phyloP scores from a whole-genome alignment of 352 stramenopile genomes.

The Phytophthora foliorum region DNA sequence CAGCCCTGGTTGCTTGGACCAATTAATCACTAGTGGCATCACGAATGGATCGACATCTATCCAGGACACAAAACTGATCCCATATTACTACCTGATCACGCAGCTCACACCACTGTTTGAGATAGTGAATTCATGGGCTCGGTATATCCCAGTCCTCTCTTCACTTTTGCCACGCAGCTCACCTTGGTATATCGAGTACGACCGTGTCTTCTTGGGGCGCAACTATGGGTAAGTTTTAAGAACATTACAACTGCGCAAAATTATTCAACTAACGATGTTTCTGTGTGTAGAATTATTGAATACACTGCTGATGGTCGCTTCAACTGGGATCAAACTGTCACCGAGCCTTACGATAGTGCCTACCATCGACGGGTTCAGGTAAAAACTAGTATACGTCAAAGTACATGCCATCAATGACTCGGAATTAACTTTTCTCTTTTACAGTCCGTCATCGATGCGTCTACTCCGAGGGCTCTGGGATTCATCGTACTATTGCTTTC shows the following conservation, averaged over 20 bases:
- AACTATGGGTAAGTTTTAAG: slow-evolving; percentile 67
- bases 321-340: slow-evolving; percentile 45
- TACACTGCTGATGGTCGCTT: slow-evolving; percentile 40
- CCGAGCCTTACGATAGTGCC: slow-evolving; percentile 32
- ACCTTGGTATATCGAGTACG: slow-evolving; percentile 49
- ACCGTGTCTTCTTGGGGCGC: slow-evolving; percentile 60
- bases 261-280: background rate
- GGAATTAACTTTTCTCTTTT: background rate
- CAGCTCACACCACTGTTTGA: slow-evolving; percentile 46
- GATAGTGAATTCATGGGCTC: slow-evolving; percentile 28
- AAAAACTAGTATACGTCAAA: no score
- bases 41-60: slow-evolving; percentile 72
- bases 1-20: slow-evolving; percentile 51
- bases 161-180: slow-evolving; percentile 25
- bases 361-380: slow-evolving; percentile 44
- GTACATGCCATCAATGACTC: no score
- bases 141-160: slow-evolving; percentile 26
- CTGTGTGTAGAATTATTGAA: slow-evolving; percentile 39
- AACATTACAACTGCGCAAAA: no score
- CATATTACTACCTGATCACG: slow-evolving; percentile 64
- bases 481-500: slow-evolving; percentile 24
- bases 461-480: slow-evolving; percentile 20
- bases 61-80: slow-evolving; percentile 58
- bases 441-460: slow-evolving; percentile 40
- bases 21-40: slow-evolving; percentile 74